Evolutionary conservation across 768 basidiomycete species (phyloP).

Genomic region (Suillus fuscotomentosus): DNA sequence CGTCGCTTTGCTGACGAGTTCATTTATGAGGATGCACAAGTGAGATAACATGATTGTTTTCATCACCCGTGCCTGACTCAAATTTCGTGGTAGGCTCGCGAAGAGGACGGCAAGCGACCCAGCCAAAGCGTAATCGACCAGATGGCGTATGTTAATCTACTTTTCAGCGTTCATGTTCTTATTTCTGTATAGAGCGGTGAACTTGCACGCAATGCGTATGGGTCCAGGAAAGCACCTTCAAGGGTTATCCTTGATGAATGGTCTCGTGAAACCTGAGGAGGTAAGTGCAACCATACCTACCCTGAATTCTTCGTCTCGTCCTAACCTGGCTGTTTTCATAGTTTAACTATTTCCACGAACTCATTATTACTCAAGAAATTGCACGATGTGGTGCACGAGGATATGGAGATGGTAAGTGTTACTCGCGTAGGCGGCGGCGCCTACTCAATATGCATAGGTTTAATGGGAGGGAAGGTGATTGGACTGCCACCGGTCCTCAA

Average conservation of each 20-base stretch:
- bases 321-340: conserved; percentile 25
- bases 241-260: conserved; percentile 72
- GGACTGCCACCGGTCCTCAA: conserved; percentile 73
- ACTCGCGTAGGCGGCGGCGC: not conserved
- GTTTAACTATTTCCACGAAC: conserved; percentile 71
- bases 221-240: conserved; percentile 88
- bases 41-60: conserved; percentile 8
- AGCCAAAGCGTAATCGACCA: conserved; percentile 73
- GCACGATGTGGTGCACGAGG: conserved; percentile 55
- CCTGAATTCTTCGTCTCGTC: not conserved
- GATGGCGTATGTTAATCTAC: conserved; percentile 58
- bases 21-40: conserved; percentile 46
- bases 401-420: conserved; percentile 57
- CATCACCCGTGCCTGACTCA: conserved; percentile 21
- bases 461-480: conserved; percentile 63
- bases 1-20: conserved; percentile 68
- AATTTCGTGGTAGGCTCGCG: conserved; percentile 46
- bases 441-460: conserved; percentile 17
- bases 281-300: conserved; percentile 29
- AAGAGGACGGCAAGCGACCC: conserved; percentile 89
- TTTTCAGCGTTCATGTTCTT: not conserved
- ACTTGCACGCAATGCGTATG: conserved; percentile 87
- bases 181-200: conserved; percentile 44
- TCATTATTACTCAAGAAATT: conserved; percentile 67
- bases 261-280: conserved; percentile 74